Evolutionary conservation across 352 stramenopile genomes (phyloP).

Genomic region (Globisporangium echinulatum): DNA sequence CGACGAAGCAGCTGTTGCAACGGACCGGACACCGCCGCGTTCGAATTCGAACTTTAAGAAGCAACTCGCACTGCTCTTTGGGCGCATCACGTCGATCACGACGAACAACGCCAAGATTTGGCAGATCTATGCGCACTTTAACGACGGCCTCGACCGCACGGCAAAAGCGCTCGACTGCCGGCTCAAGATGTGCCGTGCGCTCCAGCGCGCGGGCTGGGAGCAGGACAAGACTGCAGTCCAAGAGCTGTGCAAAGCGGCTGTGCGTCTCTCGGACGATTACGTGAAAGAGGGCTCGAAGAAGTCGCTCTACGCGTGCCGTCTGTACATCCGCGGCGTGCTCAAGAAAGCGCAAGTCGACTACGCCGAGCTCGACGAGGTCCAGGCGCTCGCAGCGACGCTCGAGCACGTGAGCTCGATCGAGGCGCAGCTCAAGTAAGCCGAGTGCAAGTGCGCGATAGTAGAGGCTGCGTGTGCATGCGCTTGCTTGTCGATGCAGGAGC

Average conservation of each 20-base stretch:
- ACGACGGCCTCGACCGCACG: conserved; percentile 49
- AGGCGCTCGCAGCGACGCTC: conserved; percentile 37
- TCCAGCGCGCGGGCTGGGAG: conserved; percentile 72
- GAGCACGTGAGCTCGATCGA: conserved; percentile 49
- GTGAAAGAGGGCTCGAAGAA: conserved; percentile 69
- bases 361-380: conserved; percentile 34
- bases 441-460: no score
- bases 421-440: conserved; percentile 32
- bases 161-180: conserved; percentile 77
- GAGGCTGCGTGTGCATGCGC: no score
- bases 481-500: no score
- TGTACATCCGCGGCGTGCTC: conserved; percentile 71
- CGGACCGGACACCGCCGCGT: conserved; percentile 20
- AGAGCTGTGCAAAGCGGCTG: conserved; percentile 48
- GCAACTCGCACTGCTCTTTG: conserved; percentile 69
- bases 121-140: conserved; percentile 81
- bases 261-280: conserved; percentile 58
- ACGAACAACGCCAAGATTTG: conserved; percentile 78
- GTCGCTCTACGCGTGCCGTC: conserved; percentile 61
- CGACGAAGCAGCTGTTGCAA: conserved; percentile 36
- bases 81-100: conserved; percentile 67
- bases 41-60: conserved; percentile 12
- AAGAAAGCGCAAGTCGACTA: conserved; percentile 80
- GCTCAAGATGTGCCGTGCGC: conserved; percentile 66
- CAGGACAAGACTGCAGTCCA: conserved; percentile 45